Base-by-base conservation (phyloP, 345 rosid genomes). In the Erucastrum elatum region DNA sequence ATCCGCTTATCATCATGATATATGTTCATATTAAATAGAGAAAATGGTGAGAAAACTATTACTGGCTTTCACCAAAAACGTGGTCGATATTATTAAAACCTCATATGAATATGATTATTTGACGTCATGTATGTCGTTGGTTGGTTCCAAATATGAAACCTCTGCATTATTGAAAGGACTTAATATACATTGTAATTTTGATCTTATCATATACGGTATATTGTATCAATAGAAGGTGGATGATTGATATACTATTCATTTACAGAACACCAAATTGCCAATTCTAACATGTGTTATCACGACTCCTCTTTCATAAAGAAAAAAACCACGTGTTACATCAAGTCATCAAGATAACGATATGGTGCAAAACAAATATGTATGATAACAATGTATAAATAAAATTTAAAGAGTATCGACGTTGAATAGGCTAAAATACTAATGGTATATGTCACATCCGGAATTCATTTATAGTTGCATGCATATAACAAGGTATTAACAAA, bases 91-190 rank as follows among this genome's bases (percentile, higher is more conserved):
- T 29, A 27, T 62, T 0, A 67, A 46, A 29, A 68, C 16, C 30
- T 39, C 58, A 10, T 11, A 6, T 21, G 21, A 21, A 21, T 9
- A 37, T 66, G 65, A 26, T 11, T 66, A 56, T 56, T 37, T 75
- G 13, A 66, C 2, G 46, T 53, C 26, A 37, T 66, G 56, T 6
- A 3, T 65, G 65, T 55, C 12, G 71, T 55, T 66, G 72, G 44
- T 16, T 75, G 60, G 60, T 53, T 53, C 66, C 44, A 37, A 53
- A 75, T 75, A 35, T 63, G 61, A 63, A 63, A 31, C 49, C n/a
- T 46, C n/a, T 10, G 10, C 31, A 17, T 35, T 35, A 35, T 8
- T 73, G 68, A 11, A 17, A 21, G 61, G 60, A 44, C 16, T 8
- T 8, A 15, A 12, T 49, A 12, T 74, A 51, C 27, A 51, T 51